Conservation (phyloP, 805 yeast genomes). For the Metschnikowia chrysomelidarum region DNA sequence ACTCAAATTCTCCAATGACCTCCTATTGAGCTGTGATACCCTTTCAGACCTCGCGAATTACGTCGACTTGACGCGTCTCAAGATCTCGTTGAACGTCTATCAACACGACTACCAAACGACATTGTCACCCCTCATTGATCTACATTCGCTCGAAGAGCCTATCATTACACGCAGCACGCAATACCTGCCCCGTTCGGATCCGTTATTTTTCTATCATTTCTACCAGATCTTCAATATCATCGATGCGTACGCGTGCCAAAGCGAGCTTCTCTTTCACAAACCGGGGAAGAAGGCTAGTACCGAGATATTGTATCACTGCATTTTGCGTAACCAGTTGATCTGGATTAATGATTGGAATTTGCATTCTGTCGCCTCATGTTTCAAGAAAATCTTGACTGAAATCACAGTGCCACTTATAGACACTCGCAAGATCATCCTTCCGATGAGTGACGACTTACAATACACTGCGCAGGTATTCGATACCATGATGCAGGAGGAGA, state of each 20-base stretch:
- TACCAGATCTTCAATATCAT: constrained; percentile 53
- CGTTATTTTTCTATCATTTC: constrained; percentile 38
- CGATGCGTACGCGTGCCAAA: constrained; percentile 38
- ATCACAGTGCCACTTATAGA: constrained; percentile 57
- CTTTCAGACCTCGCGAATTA: constrained; percentile 54
- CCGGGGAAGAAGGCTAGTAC: constrained; percentile 53
- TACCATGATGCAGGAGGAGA: constrained; percentile 28
- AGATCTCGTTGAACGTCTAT: constrained; percentile 75
- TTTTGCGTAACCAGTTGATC: constrained; percentile 52
- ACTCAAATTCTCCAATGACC: constrained; percentile 6
- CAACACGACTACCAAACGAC: constrained; percentile 53
- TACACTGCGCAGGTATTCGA: constrained; percentile 41
- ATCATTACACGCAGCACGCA: constrained; percentile 23
- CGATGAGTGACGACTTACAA: constrained; percentile 48
- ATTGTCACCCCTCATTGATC: constrained; percentile 12
- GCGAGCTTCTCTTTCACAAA: constrained; percentile 50
- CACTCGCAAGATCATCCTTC: constrained; percentile 46
- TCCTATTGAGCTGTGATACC: constrained; percentile 19
- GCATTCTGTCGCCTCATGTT: constrained; percentile 46
- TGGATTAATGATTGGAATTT: constrained; percentile 59
- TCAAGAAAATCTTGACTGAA: constrained; percentile 48
- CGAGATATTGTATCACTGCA: constrained; percentile 47
- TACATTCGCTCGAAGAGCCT: constrained; percentile 16
- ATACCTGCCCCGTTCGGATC: constrained; percentile 19
- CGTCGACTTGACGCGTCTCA: constrained; percentile 72